Base-by-base conservation (phyloP, 192 early-diverging fungal genomes). In the Backusella psychrophila region DNA sequence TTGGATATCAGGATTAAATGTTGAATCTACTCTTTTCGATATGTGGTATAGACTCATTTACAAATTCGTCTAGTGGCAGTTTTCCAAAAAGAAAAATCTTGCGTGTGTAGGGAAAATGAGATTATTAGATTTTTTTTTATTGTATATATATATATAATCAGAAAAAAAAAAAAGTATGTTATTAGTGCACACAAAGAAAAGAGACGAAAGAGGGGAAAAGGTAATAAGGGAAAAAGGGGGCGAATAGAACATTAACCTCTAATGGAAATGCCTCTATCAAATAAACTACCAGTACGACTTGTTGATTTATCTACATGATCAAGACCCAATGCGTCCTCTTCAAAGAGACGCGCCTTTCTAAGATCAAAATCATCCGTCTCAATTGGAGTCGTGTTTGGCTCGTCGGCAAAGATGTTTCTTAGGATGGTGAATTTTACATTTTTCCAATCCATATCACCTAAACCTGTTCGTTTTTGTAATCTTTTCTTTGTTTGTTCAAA, bases 371-470 rank as follows among this genome's bases (percentile, higher is more conserved):
- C 80, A 73, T 69, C 73, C 44, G 68, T 63, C 23, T 83, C 76
- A 38, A 81, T 59, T 5, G 31, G 26, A 12, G 44, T 49, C 8
- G 63, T 23, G 63, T 42, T 42, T 29, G 69, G 67, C 31, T 66
- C 67, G 12, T 66, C 38, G 36, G 85, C 72, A 78, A 85, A 81
- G 73, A 79, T 38, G 39, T 74, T 74, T 66, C 42, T 79, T 14
- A 79, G 26, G 14, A 79, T n/a, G 4, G 84, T 70, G 66, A 91
- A 80, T 73, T 91, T 95, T 71, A 92, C 83, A 71, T 91, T 91
- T 5, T 81, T 84, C 72, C 93, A 93, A 36, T 96, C 96, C 84
- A 93, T 95, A 46, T 96, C 92, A 76, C 86, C 86, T 88, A 93
- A 86, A 11, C 94, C 94, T 21, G 93, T 83, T 38, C 90, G 82